Evolutionary conservation across 805 yeast genomes (phyloP).

Genomic region (Pichia exigua): DNA sequence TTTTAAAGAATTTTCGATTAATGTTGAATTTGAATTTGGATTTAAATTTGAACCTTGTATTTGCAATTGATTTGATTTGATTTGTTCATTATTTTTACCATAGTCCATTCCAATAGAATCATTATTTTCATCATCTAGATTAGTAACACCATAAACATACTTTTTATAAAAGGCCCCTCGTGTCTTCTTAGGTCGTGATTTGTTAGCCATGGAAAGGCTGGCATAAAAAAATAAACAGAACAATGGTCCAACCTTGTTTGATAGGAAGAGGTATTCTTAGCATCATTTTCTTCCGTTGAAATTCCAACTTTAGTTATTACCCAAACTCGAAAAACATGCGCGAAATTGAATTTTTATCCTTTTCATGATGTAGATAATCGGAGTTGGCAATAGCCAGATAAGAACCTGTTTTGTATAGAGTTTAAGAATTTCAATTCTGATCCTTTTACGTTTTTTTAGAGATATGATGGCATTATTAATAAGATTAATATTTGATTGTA

Average conservation of each 20-base stretch:
- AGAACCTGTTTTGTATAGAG: constrained; percentile 2
- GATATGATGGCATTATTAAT: neutral
- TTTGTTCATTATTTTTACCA: neutral
- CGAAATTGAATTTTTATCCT: neutral
- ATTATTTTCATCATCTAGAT: neutral
- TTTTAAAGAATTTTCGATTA: constrained; percentile 9
- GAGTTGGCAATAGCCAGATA: neutral
- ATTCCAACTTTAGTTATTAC: neutral
- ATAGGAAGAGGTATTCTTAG: too few species aligned
- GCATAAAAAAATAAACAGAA: neutral
- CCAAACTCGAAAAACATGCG: neutral
- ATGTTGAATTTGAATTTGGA: neutral
- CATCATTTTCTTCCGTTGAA: too few species aligned
- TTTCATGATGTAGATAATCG: neutral
- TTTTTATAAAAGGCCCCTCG: constrained; percentile 67
- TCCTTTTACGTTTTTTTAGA: constrained; percentile 1
- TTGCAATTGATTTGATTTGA: neutral
- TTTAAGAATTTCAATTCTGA: neutral
- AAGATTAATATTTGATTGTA: neutral
- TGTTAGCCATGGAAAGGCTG: constrained; percentile 61
- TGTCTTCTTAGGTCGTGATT: constrained; percentile 75
- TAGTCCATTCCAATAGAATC: constrained; percentile 8
- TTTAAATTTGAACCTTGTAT: neutral
- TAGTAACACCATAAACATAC: constrained; percentile 48
- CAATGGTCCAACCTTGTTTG: neutral